Base-by-base conservation (phyloP, 768 basidiomycete genomes). In the Pulveroboletus sp. region DNA sequence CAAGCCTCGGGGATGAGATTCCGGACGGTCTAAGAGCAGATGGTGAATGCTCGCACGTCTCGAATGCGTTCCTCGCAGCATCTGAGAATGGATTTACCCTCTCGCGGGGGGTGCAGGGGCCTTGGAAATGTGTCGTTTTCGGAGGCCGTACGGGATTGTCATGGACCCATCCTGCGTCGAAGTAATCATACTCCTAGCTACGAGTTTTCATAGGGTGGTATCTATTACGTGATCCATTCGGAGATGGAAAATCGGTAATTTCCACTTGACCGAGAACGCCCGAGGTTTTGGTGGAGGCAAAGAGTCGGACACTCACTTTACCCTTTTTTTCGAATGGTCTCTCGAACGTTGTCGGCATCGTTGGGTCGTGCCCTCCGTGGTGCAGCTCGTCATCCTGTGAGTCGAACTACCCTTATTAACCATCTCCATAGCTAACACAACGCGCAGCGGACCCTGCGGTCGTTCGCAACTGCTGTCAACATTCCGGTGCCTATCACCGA, bases 401-500 rank as follows among this genome's bases (percentile, higher is more conserved):
- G 73, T 58, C 9, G 14, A 13, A 2, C 13, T 6, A 3, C 33
- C 11, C 14, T 13, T 10, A 0, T 8, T 15, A 6, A 5, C 2
- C 10, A n/a, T 30, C 2, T 40, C 11, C 31, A 42, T 40, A 7
- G 28, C 48, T 63, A 27, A 60, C 38, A 9, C 31, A 26, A 15
- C 13, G 9, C 14, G 0, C 57, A 81, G 78, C 75, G 79, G 54
- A 65, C 78, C 44, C 67, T 84, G 67, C 81, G 89, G 65, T 75
- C 79, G 58, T 87, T 87, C 63, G 89, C 89, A 61, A 89, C 89
- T 53, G 79, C 81, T 51, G 80, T 77, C 59, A 82, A 80, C 69
- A 62, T 77, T 53, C 72, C 76, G 39, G 73, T 79, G 44, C 95
- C 95, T 46, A 76, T 86, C 56, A 96, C 93, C 39, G 84, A 97